A percentile compares a stretch with the other conserved stretches of the same genome.
Conservation (phyloP, 768 basidiomycete species). For the Tylopilus intermedius region DNA sequence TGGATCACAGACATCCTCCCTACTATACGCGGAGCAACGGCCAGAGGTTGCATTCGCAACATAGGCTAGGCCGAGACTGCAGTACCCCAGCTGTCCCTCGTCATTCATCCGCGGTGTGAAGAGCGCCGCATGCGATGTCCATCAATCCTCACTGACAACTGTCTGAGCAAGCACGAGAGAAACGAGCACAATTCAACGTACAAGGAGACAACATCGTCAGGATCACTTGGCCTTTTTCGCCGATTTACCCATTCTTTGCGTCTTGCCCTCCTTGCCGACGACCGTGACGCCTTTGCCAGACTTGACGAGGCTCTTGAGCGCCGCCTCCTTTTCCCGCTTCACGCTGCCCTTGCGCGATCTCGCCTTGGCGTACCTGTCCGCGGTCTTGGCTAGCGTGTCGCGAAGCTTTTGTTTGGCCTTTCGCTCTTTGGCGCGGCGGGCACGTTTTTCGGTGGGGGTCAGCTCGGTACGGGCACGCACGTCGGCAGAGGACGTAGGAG, state of each 20-base stretch:
- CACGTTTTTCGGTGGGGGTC: conserved; percentile 78
- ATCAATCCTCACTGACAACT: not conserved
- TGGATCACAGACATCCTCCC: not conserved
- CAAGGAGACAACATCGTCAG: not conserved
- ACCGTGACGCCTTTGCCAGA: conserved; percentile 83
- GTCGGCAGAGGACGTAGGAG: conserved; percentile 45
- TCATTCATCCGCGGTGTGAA: not conserved
- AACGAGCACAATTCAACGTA: not conserved
- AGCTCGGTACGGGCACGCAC: conserved; percentile 72
- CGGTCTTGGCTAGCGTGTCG: conserved; percentile 56
- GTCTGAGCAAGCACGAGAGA: not conserved
- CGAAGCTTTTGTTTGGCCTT: conserved; percentile 68
- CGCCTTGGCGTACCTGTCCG: conserved; percentile 50
- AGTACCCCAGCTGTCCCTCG: not conserved
- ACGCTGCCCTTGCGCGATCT: conserved; percentile 42
- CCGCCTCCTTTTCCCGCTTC: conserved; percentile 81
- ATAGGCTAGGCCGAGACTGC: not conserved
- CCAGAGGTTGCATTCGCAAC: not conserved
- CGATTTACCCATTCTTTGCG: conserved; percentile 22
- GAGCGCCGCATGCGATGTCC: not conserved
- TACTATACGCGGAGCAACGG: not conserved
- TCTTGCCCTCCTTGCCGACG: conserved; percentile 61
- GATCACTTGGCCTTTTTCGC: conserved; percentile 25
- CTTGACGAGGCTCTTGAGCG: conserved; percentile 78
- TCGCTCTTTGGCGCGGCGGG: conserved; percentile 60